Evolutionary conservation across 1,139 yeast species (phyloP).

Genomic region (Protomyces arabidopsidicola): DNA sequence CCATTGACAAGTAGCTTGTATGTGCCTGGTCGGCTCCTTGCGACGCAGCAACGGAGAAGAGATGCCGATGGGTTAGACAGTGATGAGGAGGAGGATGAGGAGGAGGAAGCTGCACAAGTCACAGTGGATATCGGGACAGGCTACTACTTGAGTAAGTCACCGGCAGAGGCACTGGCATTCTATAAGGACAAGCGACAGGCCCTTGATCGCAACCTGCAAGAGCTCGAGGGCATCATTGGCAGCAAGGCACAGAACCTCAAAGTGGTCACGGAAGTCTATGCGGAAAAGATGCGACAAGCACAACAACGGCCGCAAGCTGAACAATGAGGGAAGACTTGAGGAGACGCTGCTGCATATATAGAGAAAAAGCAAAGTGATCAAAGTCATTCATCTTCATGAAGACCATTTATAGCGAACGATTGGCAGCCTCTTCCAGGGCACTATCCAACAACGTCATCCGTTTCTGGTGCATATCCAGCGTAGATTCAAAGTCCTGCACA

Average conservation of each 20-base stretch:
- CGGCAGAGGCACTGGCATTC: constrained; percentile 63
- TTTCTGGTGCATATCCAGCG: not conserved
- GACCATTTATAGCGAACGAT: not conserved
- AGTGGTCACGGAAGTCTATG: constrained; percentile 23
- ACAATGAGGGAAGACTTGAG: not conserved
- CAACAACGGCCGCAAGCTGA: not conserved
- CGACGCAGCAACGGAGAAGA: constrained; percentile 31
- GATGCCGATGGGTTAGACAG: not conserved
- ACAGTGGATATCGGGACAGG: constrained; percentile 97
- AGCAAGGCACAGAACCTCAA: constrained; percentile 29
- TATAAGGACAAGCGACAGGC: constrained; percentile 71
- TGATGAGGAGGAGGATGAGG: not conserved
- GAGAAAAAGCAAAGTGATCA: not conserved
- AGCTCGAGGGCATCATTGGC: constrained; percentile 63
- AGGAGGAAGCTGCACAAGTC: constrained; percentile 55
- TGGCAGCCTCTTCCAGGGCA: not conserved
- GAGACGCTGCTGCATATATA: not conserved
- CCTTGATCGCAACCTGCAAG: constrained; percentile 65
- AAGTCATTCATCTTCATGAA: no score
- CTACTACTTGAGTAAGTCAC: constrained; percentile 77
- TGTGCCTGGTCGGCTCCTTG: constrained; percentile 66
- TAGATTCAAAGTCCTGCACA: not conserved
- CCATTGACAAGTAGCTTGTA: constrained; percentile 87
- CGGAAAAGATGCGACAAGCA: constrained; percentile 24
- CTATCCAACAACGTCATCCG: not conserved